Evolutionary conservation across 306 rosid species (phyloP), one percentile per base, ranked within the genome.

Genomic region (Rosa lucieae): DNA sequence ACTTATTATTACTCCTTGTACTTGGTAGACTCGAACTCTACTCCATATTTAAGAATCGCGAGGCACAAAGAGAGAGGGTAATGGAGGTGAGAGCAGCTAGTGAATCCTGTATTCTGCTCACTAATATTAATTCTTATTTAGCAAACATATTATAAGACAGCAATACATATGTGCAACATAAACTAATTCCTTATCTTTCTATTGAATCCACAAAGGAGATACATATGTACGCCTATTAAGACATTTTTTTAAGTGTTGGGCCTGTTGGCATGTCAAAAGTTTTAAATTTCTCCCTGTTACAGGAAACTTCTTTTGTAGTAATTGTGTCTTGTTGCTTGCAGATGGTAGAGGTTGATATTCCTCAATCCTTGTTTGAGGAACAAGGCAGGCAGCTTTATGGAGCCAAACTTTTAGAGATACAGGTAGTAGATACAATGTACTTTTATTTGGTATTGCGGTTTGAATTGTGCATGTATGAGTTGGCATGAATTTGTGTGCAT

Each of bases 301-400:
- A 18, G 11, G 52, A 32, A 77, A 52, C 47, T 85, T 79, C 40
- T 13, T 23, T 75, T 39, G 48, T 40, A 42, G 23, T 47, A 55
- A 52, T 20, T 52, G 17, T 23, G 71, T 51, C 67, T 42, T 40
- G 69, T 84, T 75, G 76, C 74, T 82, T 83, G 76, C 92, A 95
- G 99, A 85, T 92, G 90, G 91, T 95, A 43, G 96, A 92, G 78
- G 86, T 91, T 75, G 94, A 95, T 67, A 90, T 95, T 75, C 98
- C 99, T 62, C 90, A 74, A 85, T 92, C 97, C 67, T 81, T 95
- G 89, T 89, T 91, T 79, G 98, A 95, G 83, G 99, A 95, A 77
- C 97, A 92, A 89, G 99, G 99, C 59, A 90, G 96, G 86, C 91
- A 93, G 88, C 90, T 95, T 79, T 95, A 92, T 86, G 99, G 94